Conservation (phyloP, 106 monocot species). For the Dendrobium chrysotoxum region DNA sequence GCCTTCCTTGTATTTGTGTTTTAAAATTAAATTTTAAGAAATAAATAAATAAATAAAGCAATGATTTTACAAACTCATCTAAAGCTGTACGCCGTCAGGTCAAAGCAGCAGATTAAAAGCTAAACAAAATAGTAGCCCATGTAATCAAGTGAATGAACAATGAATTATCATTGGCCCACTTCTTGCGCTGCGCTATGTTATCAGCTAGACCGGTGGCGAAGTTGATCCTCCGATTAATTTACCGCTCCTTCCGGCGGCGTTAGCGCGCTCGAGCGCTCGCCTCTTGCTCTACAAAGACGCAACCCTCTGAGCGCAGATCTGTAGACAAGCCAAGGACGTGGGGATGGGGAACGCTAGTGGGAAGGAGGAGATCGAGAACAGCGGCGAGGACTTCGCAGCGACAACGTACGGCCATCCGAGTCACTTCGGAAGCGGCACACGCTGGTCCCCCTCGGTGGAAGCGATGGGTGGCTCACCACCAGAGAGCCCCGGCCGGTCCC, state of each 20-base stretch:
- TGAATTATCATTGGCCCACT: neutral
- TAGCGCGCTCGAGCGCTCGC: neutral
- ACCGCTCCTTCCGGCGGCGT: neutral
- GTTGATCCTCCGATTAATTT: neutral
- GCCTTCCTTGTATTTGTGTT: too few relatives aligned
- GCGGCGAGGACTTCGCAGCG: slow-evolving; percentile 24
- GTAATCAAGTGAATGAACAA: neutral
- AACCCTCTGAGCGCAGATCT: slow-evolving; percentile 5
- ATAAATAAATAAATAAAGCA: too few relatives aligned
- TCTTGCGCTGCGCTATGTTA: neutral
- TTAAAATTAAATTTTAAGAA: too few relatives aligned
- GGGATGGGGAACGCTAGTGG: slow-evolving; percentile 33
- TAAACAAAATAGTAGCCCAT: neutral
- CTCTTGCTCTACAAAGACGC: neutral
- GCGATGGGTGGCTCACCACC: slow-evolving; percentile 32
- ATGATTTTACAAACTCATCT: neutral
- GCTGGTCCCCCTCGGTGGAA: slow-evolving; percentile 21
- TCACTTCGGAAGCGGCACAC: slow-evolving; percentile 9
- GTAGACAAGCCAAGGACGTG: too few relatives aligned
- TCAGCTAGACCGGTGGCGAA: neutral
- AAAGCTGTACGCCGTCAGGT: neutral
- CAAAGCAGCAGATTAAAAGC: neutral
- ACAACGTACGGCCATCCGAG: slow-evolving; percentile 26
- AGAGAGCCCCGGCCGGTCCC: slow-evolving; percentile 41
- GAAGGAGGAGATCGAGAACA: slow-evolving; percentile 36